Evolutionary conservation across 176 grass and related monocot genomes (phyloP).

Genomic region (Triticum monococcum): DNA sequence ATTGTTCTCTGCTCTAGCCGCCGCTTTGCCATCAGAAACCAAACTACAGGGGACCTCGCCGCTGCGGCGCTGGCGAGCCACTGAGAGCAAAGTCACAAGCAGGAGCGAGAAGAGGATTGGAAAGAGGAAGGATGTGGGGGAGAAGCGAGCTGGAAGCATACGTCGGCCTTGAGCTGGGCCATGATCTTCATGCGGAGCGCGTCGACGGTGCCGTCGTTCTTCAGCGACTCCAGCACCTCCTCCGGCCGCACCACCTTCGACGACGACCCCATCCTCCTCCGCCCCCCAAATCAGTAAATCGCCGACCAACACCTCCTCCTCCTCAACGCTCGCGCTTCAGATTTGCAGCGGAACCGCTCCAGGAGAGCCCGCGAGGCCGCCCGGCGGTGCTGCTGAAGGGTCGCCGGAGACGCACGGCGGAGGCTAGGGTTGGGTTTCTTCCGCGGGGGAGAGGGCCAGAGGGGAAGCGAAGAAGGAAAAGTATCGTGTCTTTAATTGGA

Average conservation of each 20-base stretch:
- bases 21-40: background rate
- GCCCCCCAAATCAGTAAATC: background rate
- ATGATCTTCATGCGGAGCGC: slow-evolving; percentile 96
- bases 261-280: slow-evolving; percentile 54
- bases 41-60: background rate
- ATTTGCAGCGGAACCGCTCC: background rate
- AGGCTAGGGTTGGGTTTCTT: slow-evolving; percentile 15
- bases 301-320: background rate
- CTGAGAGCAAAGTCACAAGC: background rate
- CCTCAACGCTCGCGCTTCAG: background rate
- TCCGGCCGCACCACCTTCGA: slow-evolving; percentile 71
- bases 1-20: background rate
- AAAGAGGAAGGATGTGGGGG: background rate
- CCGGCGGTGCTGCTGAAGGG: background rate
- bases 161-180: slow-evolving; percentile 91
- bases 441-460: background rate
- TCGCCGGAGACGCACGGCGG: slow-evolving; percentile 4
- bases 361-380: background rate
- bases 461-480: background rate
- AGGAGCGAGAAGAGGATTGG: background rate
- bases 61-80: background rate
- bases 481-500: background rate
- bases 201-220: slow-evolving; percentile 93
- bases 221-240: slow-evolving; percentile 82
- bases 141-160: slow-evolving; percentile 22